Evolutionary conservation across 352 stramenopile species (phyloP), one percentile per base, ranked within the genome.

Genomic region (Pythium monospermum): DNA sequence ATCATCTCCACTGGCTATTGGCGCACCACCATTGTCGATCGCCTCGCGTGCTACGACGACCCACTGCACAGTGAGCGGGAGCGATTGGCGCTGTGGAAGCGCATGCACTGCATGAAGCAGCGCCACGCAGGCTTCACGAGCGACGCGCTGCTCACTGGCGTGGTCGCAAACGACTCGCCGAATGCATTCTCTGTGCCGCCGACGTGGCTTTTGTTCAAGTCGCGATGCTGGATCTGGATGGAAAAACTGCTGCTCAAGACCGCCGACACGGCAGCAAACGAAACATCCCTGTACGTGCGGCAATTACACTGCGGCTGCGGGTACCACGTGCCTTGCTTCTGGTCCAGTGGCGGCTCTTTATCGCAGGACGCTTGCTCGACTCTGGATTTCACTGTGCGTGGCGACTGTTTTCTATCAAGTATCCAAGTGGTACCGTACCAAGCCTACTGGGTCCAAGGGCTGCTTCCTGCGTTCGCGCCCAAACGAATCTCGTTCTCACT

Each of bases 201-300:
- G 16, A 56, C 54, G n/a, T 57, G 54, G 54, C 40, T 62, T 6
- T 22, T 62, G 3, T 55, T 57, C 32, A 62, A 62, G 35, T 62
- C 54, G 22, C 54, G 54, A 13, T 62, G 54, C 47, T 62, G 54
- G 54, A 53, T 53, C 46, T 62, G 54, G 54, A 62, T 62, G 46
- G 54, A 62, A 25, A 62, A 62, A 40, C 47, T 62, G 19, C 54
- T 62, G 6, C 48, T 32, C 37, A 61, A 61, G 39, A 45, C 54
- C 5, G 26, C 32, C n/a, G 46, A 55, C 18, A 31, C 28, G 6
- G 31, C n/a, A 3, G 22, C 30, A 5, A 47, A 62, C 18, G 26
- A 52, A 18, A 46, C 54, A 32, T 49, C 46, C 31, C 35, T 62
- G 46, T 55, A 53, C 47, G 54, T 57, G 33, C 47, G 54, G 8